Conservation (phyloP, 768 basidiomycete genomes). For the Lactarius hengduanensis region DNA sequence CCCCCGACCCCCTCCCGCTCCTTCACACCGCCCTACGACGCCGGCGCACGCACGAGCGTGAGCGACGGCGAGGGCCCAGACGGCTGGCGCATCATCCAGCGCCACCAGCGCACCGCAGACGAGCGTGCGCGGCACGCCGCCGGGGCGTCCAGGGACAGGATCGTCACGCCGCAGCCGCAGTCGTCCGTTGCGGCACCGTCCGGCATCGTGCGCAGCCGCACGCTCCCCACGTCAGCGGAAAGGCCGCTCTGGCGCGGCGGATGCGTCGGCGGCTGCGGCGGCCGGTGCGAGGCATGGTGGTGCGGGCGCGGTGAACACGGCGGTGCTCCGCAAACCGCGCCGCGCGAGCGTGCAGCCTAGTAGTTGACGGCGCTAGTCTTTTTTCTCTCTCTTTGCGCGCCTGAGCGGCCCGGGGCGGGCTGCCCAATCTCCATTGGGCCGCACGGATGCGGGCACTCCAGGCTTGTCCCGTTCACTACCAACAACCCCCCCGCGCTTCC, state of each 20-base stretch:
- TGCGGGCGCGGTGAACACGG: not conserved
- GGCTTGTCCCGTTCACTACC: not conserved
- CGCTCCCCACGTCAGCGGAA: conserved; percentile 52
- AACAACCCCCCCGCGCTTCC: too few species aligned
- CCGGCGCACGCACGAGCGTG: conserved; percentile 30
- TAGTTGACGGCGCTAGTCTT: not conserved
- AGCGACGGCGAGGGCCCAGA: conserved; percentile 42
- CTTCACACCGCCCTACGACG: conserved; percentile 24
- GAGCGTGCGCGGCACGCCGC: conserved; percentile 34
- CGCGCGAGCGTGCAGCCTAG: conserved; percentile 22
- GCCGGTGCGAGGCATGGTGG: conserved; percentile 2
- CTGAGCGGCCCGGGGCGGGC: not conserved
- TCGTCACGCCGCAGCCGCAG: not conserved
- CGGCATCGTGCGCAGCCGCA: conserved; percentile 59
- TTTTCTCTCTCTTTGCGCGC: too few species aligned
- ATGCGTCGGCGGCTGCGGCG: not conserved
- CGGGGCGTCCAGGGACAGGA: conserved; percentile 44
- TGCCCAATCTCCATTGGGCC: not conserved
- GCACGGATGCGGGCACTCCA: not conserved
- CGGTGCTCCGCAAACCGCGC: conserved; percentile 24
- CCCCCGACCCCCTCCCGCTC: conserved; percentile 22
- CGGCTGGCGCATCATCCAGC: conserved; percentile 34
- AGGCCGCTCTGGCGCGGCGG: not conserved
- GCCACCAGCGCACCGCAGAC: not conserved
- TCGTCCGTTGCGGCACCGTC: conserved; percentile 34